Evolutionary conservation across 2,329 filamentous ascomycete species (phyloP), one percentile per base, ranked within the genome.

Genomic region (Huntiella abstrusa): DNA sequence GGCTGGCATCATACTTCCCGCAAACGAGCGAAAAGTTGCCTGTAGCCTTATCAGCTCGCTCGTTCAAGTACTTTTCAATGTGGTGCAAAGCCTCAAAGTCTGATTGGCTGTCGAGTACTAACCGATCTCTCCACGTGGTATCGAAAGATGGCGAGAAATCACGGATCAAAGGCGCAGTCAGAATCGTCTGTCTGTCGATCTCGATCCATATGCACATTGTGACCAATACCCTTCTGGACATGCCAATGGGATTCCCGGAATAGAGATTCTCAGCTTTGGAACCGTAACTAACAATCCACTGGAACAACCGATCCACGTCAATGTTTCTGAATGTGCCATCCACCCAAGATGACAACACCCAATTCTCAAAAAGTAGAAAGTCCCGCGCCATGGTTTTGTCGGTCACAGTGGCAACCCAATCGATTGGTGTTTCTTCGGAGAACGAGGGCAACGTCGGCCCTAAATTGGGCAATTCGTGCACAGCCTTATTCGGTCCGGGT

Each of bases 41-140:
- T 3, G n/a, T 37, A 13, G 12, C 37, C 7, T n/a, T 10, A 5
- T 33, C 16, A 1, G 41, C 32, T 4, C 51, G 49, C 4, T 28
- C 5, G 6, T n/a, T 3, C 32, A 51, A 11, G 33, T 79, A 70
- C 0, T 43, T 13, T 52, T 79, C 73, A 1, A 72, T 53, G 0
- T 37, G 19, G 5, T 38, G 10, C 0, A 77, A 54, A n/a, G 70
- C 60, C 28, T 60, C 41, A 62, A 75, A 62, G 11, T 76, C 65
- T 0, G 34, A 38, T 17, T 56, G 59, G 1, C 58, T 57, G 0
- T 64, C 63, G 1, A 78, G 56, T 0, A 69, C 47, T 0, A 78
- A 58, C 1, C 57, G 61, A 19, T 67, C 57, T 3, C 71, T 60
- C 0, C 69, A 45, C 4, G 33, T 19, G 8, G 16, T 12, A 33